Base-by-base conservation (phyloP, 1,284 basidiomycete genomes). In the Sporisorium scitamineum region DNA sequence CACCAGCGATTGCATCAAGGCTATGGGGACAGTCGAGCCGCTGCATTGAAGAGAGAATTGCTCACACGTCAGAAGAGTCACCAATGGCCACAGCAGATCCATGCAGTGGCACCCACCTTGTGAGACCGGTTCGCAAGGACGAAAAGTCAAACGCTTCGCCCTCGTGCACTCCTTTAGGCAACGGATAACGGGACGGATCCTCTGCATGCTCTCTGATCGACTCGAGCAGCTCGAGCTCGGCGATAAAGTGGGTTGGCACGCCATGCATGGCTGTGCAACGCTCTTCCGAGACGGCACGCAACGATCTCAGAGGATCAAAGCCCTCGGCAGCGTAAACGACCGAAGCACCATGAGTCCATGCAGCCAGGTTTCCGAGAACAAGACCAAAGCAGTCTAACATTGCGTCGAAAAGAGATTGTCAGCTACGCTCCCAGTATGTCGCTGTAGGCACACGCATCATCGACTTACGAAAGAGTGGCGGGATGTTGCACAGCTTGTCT, bases 221-320 rank as follows among this genome's bases (percentile, higher is more conserved):
- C 0, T 88, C 85, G 20, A 94, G 87, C 1, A 93, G 88, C 5
- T 90, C 92, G 44, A 81, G 76, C 63, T 81, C 75, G 13, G 80
- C 50, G 5, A 93, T 87, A 85, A 94, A 94, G 82, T 94, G 93
- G 0, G 93, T 93, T 0, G 93, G 93, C 2, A 94, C 93, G 9
- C 93, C 93, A 78, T 94, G 92, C 55, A 94, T 86, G 0, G 91
- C 92, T 0, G 92, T 93, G 65, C 92, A 93, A 61, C 87, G 87
- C 77, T 93, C 92, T 34, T 88, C 87, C 8, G 88, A 84, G 16
- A 93, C 86, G 0, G 92, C 89, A 14, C 81, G 92, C 89, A 44
- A 93, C 89, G 61, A 92, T 90, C 11, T 90, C 87, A 41, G 85
- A 2, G 93, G 90, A 76, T 92, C 86, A 80, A 89, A 94, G 0